A percentile compares a stretch with the other conserved stretches of the same genome.
Evolutionary conservation across 208 protist species (phyloP).

Genomic region (Leishmania arabica): DNA sequence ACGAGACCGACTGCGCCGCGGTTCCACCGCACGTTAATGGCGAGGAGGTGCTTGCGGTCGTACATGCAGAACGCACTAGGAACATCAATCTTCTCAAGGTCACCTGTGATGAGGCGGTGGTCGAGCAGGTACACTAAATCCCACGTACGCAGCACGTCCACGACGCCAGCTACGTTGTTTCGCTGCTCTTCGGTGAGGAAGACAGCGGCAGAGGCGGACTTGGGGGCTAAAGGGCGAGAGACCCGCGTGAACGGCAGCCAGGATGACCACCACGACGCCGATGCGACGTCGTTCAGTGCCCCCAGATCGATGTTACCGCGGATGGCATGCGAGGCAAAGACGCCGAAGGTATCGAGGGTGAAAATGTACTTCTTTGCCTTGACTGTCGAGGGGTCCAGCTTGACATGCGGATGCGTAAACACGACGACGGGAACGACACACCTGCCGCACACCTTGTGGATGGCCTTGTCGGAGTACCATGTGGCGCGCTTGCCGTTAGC

Average conservation of each 20-base stretch:
- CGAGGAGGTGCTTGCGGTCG: constrained; percentile 72
- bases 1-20: constrained; percentile 43
- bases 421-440: constrained; percentile 85
- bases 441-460: constrained; percentile 77
- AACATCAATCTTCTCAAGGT: constrained; percentile 54
- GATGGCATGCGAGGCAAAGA: constrained; percentile 53
- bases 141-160: constrained; percentile 86
- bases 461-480: constrained; percentile 73
- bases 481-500: constrained; percentile 36
- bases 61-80: constrained; percentile 58
- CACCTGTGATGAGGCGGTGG: constrained; percentile 62
- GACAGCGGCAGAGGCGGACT: constrained; percentile 9
- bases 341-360: constrained; percentile 58
- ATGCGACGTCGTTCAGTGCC: constrained; percentile 23
- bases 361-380: constrained; percentile 72
- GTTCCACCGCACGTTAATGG: constrained; percentile 75
- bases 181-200: constrained; percentile 41
- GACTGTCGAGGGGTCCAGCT: constrained; percentile 76
- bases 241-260: constrained; percentile 7
- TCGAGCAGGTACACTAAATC: constrained; percentile 85
- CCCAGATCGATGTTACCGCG: constrained; percentile 41
- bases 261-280: constrained; percentile 14
- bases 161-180: constrained; percentile 36
- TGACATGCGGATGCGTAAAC: constrained; percentile 74
- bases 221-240: constrained; percentile 6